Base-by-base conservation (phyloP, 2,329 filamentous ascomycete species). In the Penicillium glabrum region DNA sequence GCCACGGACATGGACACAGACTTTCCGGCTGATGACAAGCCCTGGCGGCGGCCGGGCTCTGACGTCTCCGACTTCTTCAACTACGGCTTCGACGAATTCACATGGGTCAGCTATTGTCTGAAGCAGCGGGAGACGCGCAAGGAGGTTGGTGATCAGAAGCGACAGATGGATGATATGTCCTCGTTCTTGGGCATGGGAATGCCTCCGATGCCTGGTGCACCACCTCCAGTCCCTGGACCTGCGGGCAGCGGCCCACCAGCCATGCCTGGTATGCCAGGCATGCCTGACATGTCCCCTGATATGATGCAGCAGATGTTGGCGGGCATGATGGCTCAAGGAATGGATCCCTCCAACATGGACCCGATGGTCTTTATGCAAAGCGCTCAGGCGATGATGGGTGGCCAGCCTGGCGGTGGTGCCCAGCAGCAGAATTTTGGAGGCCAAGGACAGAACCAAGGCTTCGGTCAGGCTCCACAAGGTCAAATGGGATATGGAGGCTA, bases 11-110 rank as follows among this genome's bases (percentile, higher is more conserved):
- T 92, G 64, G 89, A 93, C 68, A 79, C 89, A 67, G 84, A 93
- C 21, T 83, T 86, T 37, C 88, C 90, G 8, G 62, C 81, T 53
- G 91, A 92, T 67, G 90, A 93, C 61, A 98, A 97, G 74, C 93
- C 93, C 19, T 99, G 95, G 95, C 88, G 95, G 45, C 88, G 93
- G 62, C 95, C 95, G 0, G 95, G 95, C 46, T 93, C 93, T 11
- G 95, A 99, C 69, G 86, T 96, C 53, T 95, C 90, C 58, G 95
- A 99, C 73, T 98, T 96, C 78, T 98, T 98, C 84, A 98, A 98
- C 80, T 98, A 98, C 76, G 93, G 93, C 57, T 98, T 98, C 71
- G 93, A 98, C 77, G 93, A 98, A 75, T 98, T 97, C 75, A 96
- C 93, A 1, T 99, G 95, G 95, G 90, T 93, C 6, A 85, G 93